Evolutionary conservation across 139 green algal genomes (phyloP).

Genomic region (Pycnococcus provasolii): DNA sequence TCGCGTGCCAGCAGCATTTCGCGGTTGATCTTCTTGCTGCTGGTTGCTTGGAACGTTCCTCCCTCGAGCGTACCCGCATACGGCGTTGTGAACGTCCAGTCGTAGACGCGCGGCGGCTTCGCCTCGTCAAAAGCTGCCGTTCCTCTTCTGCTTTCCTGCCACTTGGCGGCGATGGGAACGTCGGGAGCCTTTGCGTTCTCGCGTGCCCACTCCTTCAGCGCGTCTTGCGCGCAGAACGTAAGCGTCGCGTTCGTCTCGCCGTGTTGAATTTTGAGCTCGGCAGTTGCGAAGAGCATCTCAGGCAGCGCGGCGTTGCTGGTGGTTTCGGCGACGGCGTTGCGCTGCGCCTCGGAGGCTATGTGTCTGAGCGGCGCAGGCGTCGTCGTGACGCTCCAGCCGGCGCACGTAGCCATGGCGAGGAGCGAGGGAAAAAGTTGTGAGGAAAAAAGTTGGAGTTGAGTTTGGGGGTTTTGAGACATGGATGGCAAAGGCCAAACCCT

Average conservation of each 20-base stretch:
- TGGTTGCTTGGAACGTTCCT: conserved; percentile 32
- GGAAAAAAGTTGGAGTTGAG: too few species aligned
- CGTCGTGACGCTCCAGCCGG: too few species aligned
- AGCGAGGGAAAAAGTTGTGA: too few species aligned
- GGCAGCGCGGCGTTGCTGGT: conserved; percentile 30
- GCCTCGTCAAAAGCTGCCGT: conserved; percentile 5
- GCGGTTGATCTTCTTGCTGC: conserved; percentile 31
- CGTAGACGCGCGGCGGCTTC: conserved; percentile 55
- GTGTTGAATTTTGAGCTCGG: conserved; percentile 50
- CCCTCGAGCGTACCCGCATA: conserved; percentile 46
- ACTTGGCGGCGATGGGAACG: too few species aligned
- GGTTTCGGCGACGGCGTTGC: too few species aligned
- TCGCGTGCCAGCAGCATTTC: conserved; percentile 63
- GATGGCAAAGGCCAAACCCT: too few species aligned
- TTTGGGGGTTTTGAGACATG: too few species aligned
- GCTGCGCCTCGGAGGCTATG: too few species aligned
- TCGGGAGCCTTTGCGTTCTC: neutral
- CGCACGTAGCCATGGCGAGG: too few species aligned
- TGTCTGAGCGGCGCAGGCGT: too few species aligned
- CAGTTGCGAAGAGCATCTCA: conserved; percentile 69
- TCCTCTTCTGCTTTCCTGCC: neutral
- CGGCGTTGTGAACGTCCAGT: conserved; percentile 80
- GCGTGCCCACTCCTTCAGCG: conserved; percentile 48
- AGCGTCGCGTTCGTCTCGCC: conserved; percentile 43
- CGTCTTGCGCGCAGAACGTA: conserved; percentile 56